Conservation (phyloP, 208 protist species). For the Crithidia thermophila region DNA sequence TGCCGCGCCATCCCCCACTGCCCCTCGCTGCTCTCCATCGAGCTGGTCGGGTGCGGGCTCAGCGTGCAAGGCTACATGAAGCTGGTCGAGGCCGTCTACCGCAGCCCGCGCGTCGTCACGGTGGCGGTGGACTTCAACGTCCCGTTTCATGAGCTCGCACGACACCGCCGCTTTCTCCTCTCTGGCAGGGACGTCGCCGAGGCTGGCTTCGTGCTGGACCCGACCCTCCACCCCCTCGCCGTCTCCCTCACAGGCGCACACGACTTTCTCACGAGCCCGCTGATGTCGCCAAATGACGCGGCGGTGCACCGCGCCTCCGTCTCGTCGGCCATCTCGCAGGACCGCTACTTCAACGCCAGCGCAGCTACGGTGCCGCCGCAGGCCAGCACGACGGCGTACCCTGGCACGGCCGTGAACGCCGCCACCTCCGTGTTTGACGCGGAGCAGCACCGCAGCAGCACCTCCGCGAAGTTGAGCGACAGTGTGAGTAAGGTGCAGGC, state of each 20-base stretch:
- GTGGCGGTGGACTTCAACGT: slow-evolving; percentile 87
- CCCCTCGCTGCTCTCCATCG: slow-evolving; percentile 69
- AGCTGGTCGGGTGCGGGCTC: slow-evolving; percentile 82
- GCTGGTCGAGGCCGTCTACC: slow-evolving; percentile 86
- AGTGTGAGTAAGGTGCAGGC: no score
- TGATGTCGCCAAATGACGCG: background rate
- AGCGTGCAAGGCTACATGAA: slow-evolving; percentile 81
- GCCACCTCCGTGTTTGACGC: background rate
- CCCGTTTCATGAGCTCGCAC: background rate
- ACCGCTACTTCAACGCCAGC: slow-evolving; percentile 1
- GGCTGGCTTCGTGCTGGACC: slow-evolving; percentile 28
- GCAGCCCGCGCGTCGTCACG: slow-evolving; percentile 55
- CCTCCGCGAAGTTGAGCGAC: background rate
- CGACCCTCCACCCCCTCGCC: slow-evolving; percentile 12
- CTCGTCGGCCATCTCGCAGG: background rate
- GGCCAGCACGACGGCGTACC: background rate
- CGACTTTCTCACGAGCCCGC: background rate
- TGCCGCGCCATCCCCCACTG: slow-evolving; percentile 85
- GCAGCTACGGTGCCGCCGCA: background rate
- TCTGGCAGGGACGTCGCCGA: background rate
- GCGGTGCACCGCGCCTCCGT: background rate
- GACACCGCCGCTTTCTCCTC: background rate
- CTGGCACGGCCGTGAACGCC: background rate
- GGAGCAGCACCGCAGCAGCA: background rate
- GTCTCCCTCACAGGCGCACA: background rate